Evolutionary conservation across 139 green algal species (phyloP).

Genomic region (Tetraselmis chui): DNA sequence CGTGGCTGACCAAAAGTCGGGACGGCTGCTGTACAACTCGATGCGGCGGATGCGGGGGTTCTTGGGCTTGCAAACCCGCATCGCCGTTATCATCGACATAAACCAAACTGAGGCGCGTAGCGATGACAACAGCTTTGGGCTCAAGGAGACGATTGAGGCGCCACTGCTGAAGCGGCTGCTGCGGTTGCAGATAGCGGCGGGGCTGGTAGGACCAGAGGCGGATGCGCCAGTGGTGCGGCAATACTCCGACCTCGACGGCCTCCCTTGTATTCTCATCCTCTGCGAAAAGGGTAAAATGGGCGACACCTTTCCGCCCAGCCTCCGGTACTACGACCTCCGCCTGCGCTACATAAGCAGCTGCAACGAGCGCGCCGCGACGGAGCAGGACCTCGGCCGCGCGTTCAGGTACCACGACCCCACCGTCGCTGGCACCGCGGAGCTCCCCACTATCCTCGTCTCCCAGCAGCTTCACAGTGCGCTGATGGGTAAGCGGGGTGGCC

Average conservation of each 20-base stretch:
- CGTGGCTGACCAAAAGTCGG: background rate
- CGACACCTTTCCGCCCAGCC: conserved; percentile 10
- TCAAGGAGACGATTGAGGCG: background rate
- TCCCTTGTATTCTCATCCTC: conserved; percentile 9
- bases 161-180: background rate
- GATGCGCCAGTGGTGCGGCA: background rate
- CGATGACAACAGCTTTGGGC: background rate
- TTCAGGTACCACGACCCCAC: background rate
- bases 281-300: conserved; percentile 17
- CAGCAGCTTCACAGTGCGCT: background rate
- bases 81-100: background rate
- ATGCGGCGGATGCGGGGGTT: background rate
- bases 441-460: background rate
- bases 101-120: background rate
- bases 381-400: background rate
- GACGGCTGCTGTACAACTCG: background rate
- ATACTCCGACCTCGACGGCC: conserved; percentile 10
- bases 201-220: background rate
- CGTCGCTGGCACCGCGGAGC: background rate
- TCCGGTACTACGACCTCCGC: conserved; percentile 7
- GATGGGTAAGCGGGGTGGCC: background rate
- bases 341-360: background rate
- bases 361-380: background rate
- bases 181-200: background rate
- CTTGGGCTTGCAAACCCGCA: background rate